Conservation (phyloP, 2,329 filamentous ascomycete genomes). For the Penicillium brasilianum region DNA sequence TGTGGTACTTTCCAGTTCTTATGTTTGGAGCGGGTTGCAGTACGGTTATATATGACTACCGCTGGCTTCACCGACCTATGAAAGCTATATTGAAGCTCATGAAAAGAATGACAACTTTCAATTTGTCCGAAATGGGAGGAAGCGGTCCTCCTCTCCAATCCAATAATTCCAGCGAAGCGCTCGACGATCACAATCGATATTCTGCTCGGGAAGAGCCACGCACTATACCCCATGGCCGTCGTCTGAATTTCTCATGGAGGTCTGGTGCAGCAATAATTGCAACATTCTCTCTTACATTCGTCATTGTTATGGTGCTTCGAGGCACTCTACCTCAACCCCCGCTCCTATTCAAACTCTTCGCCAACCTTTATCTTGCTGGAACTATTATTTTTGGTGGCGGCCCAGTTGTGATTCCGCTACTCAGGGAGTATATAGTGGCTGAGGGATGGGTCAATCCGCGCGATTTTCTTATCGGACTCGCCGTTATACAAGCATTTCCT, state of each 20-base stretch:
- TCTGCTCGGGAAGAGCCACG: background rate
- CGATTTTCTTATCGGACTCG: background rate
- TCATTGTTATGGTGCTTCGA: slow-evolving; percentile 7
- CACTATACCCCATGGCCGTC: slow-evolving; percentile 7
- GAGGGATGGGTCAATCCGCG: background rate
- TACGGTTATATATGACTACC: slow-evolving; percentile 11
- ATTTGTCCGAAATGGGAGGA: background rate
- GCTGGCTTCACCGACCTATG: slow-evolving; percentile 6
- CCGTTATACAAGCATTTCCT: background rate
- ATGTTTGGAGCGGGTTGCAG: slow-evolving; percentile 10
- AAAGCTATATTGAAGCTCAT: background rate
- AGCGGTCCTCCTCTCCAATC: background rate
- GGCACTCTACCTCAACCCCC: slow-evolving; percentile 1
- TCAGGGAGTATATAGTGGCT: background rate
- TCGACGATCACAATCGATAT: background rate
- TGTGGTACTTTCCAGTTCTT: slow-evolving; percentile 12
- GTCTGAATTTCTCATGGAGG: slow-evolving; percentile 10
- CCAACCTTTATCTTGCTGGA: slow-evolving; percentile 11
- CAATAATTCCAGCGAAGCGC: background rate
- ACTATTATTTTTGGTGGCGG: slow-evolving; percentile 11
- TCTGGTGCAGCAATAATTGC: slow-evolving; percentile 9
- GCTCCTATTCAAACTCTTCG: slow-evolving; percentile 11
- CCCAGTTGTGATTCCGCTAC: slow-evolving; percentile 5
- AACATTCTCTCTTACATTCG: slow-evolving; percentile 4
- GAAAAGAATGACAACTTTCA: background rate